Evolutionary conservation across 164 flowering plant species (phyloP).

Genomic region (Chimonanthus salicifolius): DNA sequence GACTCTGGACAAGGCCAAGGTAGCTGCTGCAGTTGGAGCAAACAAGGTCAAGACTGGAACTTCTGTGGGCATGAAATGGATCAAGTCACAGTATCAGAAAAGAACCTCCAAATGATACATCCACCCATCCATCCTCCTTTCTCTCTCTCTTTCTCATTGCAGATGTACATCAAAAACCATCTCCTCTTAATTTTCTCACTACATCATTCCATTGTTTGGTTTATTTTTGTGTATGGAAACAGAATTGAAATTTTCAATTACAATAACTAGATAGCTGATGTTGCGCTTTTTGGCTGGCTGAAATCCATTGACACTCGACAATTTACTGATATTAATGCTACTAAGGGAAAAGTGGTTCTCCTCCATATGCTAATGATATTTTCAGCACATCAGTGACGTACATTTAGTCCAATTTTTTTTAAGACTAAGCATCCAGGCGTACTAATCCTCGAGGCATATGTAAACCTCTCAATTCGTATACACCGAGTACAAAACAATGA

Average conservation of each 20-base stretch:
- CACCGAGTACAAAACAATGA: too few species aligned
- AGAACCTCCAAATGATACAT: conserved; percentile 25
- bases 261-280: too few species aligned
- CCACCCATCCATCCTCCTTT: background rate
- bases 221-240: background rate
- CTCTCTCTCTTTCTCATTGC: background rate
- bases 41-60: conserved; percentile 54
- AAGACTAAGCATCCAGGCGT: too few species aligned
- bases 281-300: background rate
- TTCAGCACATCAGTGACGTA: too few species aligned
- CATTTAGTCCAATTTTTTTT: too few species aligned
- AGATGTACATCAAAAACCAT: background rate
- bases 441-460: too few species aligned
- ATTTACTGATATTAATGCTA: too few species aligned
- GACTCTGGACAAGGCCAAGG: conserved; percentile 48
- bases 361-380: too few species aligned
- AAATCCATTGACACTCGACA: background rate
- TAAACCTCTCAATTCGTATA: too few species aligned
- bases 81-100: conserved; percentile 50
- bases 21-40: conserved; percentile 46
- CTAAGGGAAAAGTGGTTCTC: too few species aligned
- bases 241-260: too few species aligned
- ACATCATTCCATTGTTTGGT: background rate
- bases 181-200: background rate
- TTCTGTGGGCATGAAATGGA: conserved; percentile 59